A percentile compares a stretch with the other conserved stretches of the same genome.
phyloP scores from a whole-genome alignment of 441 rosid species.

The Populus trichocarpa region DNA sequence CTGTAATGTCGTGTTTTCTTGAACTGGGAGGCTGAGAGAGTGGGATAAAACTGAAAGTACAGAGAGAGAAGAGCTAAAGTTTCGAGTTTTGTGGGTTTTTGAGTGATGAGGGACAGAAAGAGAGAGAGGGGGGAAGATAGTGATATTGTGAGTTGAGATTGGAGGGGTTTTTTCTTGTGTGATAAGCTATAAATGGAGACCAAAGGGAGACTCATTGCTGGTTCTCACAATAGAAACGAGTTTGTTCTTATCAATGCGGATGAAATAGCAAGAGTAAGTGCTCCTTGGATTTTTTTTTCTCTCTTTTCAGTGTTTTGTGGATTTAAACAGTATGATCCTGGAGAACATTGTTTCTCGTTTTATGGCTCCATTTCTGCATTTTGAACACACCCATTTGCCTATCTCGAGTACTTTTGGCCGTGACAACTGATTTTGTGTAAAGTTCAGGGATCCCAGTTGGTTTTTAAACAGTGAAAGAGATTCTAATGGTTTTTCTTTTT shows the following conservation, averaged over 20 bases:
- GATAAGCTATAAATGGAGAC: slow-evolving; percentile 47
- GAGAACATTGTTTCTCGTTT: slow-evolving; percentile 1
- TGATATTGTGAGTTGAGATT: slow-evolving; percentile 21
- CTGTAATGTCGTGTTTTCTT: slow-evolving; percentile 20
- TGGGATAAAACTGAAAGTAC: neutral
- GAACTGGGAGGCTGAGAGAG: slow-evolving; percentile 15
- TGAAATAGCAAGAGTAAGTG: slow-evolving; percentile 67
- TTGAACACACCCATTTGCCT: slow-evolving; percentile 7
- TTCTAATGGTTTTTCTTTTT: neutral
- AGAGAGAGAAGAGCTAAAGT: slow-evolving; percentile 11
- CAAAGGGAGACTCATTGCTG: slow-evolving; percentile 86
- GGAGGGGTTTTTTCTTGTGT: slow-evolving; percentile 5
- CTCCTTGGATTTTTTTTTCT: neutral
- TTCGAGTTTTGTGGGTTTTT: slow-evolving; percentile 14
- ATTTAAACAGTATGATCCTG: slow-evolving; percentile 3
- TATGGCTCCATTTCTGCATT: neutral
- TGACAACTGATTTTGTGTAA: neutral
- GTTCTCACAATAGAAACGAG: slow-evolving; percentile 97
- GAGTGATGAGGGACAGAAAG: slow-evolving; percentile 15
- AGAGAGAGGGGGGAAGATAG: neutral
- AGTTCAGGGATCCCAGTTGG: neutral
- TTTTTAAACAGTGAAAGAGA: neutral
- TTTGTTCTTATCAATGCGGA: slow-evolving; percentile 93
- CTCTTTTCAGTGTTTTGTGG: neutral
- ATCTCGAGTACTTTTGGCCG: neutral